Conservation (phyloP, 192 early-diverging fungal species). For the Obelidium mucronatum region DNA sequence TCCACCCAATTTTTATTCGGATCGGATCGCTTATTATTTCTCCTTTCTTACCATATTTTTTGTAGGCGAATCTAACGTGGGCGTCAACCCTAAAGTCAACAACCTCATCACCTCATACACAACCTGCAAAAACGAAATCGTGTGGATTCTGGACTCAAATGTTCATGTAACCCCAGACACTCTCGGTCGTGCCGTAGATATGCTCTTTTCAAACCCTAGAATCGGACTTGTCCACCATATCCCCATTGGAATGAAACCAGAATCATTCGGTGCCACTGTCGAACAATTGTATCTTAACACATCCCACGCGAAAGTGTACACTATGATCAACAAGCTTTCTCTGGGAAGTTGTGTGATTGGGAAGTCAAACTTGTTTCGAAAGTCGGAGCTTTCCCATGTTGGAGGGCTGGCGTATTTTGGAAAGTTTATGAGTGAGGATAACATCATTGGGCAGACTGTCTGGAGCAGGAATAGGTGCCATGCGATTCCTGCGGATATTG, state of each 20-base stretch:
- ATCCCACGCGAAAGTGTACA: constrained; percentile 95
- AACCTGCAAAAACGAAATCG: constrained; percentile 79
- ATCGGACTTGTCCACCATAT: constrained; percentile 97
- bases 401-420: constrained; percentile 89
- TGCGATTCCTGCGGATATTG: constrained; percentile 85
- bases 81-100: constrained; percentile 96
- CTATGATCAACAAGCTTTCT: constrained; percentile 86
- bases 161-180: constrained; percentile 80
- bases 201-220: constrained; percentile 67
- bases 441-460: constrained; percentile 87
- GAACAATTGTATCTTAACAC: constrained; percentile 89
- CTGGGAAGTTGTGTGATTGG: constrained; percentile 92
- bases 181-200: constrained; percentile 82
- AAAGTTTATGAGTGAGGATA: constrained; percentile 94
- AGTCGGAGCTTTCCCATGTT: constrained; percentile 75
- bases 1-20: too few relatives aligned
- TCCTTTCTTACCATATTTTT: not conserved
- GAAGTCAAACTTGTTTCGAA: constrained; percentile 93
- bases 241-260: constrained; percentile 77
- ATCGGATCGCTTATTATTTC: not conserved
- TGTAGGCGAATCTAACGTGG: constrained; percentile 71
- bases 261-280: constrained; percentile 79
- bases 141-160: constrained; percentile 97
- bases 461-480: constrained; percentile 83
- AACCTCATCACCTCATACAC: constrained; percentile 88